These are phyloP conservation scores for Clarkia xantiana DNA, from an alignment of 345 rosid species.

Conservation along the genomic window DNA sequence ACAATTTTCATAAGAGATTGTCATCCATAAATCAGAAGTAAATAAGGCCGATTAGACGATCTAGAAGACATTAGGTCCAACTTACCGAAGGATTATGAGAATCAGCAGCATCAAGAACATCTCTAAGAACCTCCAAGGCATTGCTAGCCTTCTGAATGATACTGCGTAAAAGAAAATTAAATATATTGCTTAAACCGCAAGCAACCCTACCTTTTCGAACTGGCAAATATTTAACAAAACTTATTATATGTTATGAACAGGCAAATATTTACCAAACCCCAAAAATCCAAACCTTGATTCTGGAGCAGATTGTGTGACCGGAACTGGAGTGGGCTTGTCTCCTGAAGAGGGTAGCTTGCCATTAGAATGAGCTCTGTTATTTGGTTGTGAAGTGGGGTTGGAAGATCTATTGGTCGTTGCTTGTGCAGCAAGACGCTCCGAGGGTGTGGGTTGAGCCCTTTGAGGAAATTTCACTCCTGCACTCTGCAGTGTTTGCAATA, in stretches of 20 bases:
- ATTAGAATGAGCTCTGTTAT: conserved; percentile 31
- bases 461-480: conserved; percentile 84
- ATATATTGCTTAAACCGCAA: too few species aligned
- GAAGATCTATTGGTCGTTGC: conserved; percentile 10
- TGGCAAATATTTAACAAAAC: too few species aligned
- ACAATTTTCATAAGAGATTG: too few species aligned
- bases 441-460: conserved; percentile 20
- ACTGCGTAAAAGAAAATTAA: conserved; percentile 22
- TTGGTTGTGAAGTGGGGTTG: conserved; percentile 23
- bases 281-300: conserved; percentile 52
- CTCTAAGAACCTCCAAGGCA: conserved; percentile 73
- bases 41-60: too few species aligned
- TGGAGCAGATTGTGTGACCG: conserved; percentile 35
- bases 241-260: too few species aligned
- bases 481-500: conserved; percentile 23
- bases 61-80: conserved; percentile 2
- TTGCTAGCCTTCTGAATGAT: conserved; percentile 80
- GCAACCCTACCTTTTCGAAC: too few species aligned
- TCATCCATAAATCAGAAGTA: too few species aligned
- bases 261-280: too few species aligned
- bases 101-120: conserved; percentile 71
- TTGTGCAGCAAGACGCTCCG: conserved; percentile 20
- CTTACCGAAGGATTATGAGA: conserved; percentile 70
- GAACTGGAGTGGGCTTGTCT: conserved; percentile 26
- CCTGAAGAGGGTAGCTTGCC: conserved; percentile 45